Evolutionary conservation across 768 basidiomycete genomes (phyloP).

Genomic region (Trametes cinnabarina): DNA sequence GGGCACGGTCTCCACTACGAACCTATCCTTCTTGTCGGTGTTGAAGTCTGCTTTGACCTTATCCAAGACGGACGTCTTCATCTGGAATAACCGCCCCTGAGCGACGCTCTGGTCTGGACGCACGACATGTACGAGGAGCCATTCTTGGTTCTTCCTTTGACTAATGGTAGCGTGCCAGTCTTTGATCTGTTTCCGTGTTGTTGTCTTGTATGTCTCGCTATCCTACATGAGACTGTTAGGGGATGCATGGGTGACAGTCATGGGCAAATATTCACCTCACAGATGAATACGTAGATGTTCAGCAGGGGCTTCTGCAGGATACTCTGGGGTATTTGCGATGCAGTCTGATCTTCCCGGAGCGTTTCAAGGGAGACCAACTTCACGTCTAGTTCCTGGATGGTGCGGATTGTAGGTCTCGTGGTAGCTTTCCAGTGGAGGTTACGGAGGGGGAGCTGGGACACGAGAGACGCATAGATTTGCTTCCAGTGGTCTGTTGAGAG

Average conservation of each 20-base stretch:
- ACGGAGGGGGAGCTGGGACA: constrained; percentile 77
- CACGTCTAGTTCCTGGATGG: constrained; percentile 87
- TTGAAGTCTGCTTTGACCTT: constrained; percentile 94
- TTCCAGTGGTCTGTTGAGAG: constrained; percentile 72
- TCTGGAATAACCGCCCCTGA: constrained; percentile 72
- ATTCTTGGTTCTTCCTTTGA: constrained; percentile 82
- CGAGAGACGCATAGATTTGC: constrained; percentile 61
- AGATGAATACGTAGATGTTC: constrained; percentile 81
- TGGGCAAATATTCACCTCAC: constrained; percentile 61
- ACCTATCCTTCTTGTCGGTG: constrained; percentile 83
- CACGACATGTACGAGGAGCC: constrained; percentile 87
- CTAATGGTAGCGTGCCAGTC: constrained; percentile 79
- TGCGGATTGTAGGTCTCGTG: constrained; percentile 68
- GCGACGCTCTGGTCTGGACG: constrained; percentile 62
- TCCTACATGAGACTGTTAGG: constrained; percentile 38
- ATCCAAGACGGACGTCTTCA: constrained; percentile 82
- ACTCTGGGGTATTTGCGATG: constrained; percentile 72
- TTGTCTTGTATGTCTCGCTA: constrained; percentile 72
- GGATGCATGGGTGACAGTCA: neutral
- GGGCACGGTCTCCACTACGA: constrained; percentile 14
- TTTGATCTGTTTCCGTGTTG: constrained; percentile 81
- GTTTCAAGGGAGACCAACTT: constrained; percentile 66
- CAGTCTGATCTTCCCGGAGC: constrained; percentile 62
- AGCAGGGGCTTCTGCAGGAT: constrained; percentile 85
- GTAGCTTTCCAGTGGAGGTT: constrained; percentile 91